Base-by-base conservation (phyloP, 2,329 filamentous ascomycete genomes). In the Fusarium albosuccineum region DNA sequence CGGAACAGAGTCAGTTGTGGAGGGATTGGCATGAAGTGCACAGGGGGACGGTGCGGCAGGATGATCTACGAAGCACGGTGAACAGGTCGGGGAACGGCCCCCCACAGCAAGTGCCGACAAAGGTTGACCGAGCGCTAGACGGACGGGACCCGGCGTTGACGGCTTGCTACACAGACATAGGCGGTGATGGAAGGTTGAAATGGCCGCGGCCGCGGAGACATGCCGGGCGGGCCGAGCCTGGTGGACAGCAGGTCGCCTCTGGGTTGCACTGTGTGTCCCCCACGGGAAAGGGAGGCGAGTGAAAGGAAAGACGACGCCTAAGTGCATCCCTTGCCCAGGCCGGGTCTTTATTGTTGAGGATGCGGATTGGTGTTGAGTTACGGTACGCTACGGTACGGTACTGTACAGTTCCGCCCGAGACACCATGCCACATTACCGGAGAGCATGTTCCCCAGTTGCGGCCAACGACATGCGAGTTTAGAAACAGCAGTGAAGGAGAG, bases 161-260 rank as follows among this genome's bases (percentile, higher is more conserved):
- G 66, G 62, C 50, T 64, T 53, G 46, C 48, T 51, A 50, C 26
- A 48, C 57, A 46, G 45, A 51, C 62, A 57, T 62, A 64, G 26
- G 26, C 46, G 51, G 66, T 48, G 62, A 57, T 45, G 39, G 49
- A 68, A 60, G 59, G 62, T 64, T 69, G 64, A 67, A 69, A 68
- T 69, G 51, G 48, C 42, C 53, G 54, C 51, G 57, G 26, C 44
- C 58, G 50, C 50, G 66, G 62, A 64, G 36, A 46, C 11, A 45
- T 54, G 48, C 62, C 54, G 66, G 61, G 45, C 66, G 66, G 66
- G 58, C 66, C 66, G 66, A 64, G 54, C 66, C 66, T 64, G 66
- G 57, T 44, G 61, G 52, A 36, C 61, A 55, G 60, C 62, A 48
- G 44, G 48, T 48, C 27, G 36, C 26, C 39, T 26, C 42, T 26